A percentile compares a stretch with the other conserved stretches of the same genome.
These are phyloP conservation scores for Lobosporangium transversale DNA, from an alignment of 192 early-diverging fungal genomes.

Conservation along the genomic window DNA sequence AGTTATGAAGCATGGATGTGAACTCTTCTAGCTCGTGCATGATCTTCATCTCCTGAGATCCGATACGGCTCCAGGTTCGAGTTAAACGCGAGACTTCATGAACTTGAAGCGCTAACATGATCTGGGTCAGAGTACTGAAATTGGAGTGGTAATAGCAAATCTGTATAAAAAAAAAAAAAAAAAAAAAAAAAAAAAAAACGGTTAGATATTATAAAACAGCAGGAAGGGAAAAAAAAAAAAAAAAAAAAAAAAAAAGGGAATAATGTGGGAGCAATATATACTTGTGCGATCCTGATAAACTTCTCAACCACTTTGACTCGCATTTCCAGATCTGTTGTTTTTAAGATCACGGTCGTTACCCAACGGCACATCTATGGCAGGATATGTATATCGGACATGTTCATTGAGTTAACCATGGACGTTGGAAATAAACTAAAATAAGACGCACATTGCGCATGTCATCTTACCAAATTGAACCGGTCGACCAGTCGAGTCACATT, in stretches of 20 bases:
- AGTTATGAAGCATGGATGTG: slow-evolving; percentile 65
- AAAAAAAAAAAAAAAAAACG: slow-evolving; percentile 2
- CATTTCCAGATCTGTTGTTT: slow-evolving; percentile 47
- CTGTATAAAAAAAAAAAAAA: slow-evolving; percentile 19
- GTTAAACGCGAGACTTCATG: slow-evolving; percentile 62
- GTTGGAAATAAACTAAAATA: no score
- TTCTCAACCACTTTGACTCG: slow-evolving; percentile 68
- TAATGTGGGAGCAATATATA: slow-evolving; percentile 16
- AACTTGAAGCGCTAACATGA: slow-evolving; percentile 66
- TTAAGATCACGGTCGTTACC: slow-evolving; percentile 68
- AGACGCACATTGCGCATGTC: no score
- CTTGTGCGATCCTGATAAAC: slow-evolving; percentile 70
- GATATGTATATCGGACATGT: neutral
- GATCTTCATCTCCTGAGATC: slow-evolving; percentile 48
- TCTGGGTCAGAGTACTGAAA: slow-evolving; percentile 68
- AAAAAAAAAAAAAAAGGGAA: neutral
- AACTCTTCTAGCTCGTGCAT: slow-evolving; percentile 63
- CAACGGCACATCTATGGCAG: slow-evolving; percentile 57
- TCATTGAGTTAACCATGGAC: neutral
- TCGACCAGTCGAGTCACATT: slow-evolving; percentile 36
- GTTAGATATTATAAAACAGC: neutral
- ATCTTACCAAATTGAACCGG: slow-evolving; percentile 48
- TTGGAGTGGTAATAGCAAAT: slow-evolving; percentile 68
- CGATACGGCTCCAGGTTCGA: slow-evolving; percentile 64
- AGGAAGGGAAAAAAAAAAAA: neutral